Evolutionary conservation across 805 yeast species (phyloP).

Genomic region (Metschnikowia drakensbergensis): DNA sequence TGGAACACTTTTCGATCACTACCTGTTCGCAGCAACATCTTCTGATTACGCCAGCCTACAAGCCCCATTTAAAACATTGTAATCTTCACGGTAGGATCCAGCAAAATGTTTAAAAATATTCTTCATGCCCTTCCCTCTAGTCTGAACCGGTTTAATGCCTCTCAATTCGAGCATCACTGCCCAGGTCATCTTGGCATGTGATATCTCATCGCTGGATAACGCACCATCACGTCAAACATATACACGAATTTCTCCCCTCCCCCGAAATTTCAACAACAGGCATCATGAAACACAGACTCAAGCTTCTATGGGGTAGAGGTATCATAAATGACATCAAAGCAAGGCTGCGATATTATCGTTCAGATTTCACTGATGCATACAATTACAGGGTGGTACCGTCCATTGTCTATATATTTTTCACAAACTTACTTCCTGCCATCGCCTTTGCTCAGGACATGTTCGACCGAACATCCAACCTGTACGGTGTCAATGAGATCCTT

Average conservation of each 20-base stretch:
- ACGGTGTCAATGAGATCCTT: slow-evolving; percentile 89
- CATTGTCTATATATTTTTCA: slow-evolving; percentile 77
- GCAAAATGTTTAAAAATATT: too few relatives aligned
- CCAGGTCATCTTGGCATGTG: background rate
- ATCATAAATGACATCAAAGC: slow-evolving; percentile 48
- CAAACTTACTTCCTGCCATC: slow-evolving; percentile 86
- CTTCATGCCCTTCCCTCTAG: background rate
- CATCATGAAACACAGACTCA: background rate
- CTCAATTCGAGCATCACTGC: background rate
- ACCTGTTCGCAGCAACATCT: too few relatives aligned
- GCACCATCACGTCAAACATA: background rate
- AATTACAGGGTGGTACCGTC: slow-evolving; percentile 88
- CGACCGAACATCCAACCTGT: slow-evolving; percentile 79
- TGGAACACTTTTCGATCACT: too few relatives aligned
- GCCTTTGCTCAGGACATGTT: slow-evolving; percentile 98
- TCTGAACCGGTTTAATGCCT: background rate
- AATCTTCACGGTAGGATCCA: too few relatives aligned
- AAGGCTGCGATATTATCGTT: slow-evolving; percentile 61
- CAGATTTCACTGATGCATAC: slow-evolving; percentile 81
- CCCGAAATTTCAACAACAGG: background rate
- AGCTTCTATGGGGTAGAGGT: slow-evolving; percentile 40
- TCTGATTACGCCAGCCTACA: too few relatives aligned
- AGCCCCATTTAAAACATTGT: too few relatives aligned
- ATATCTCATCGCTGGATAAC: background rate
- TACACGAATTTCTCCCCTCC: background rate